A percentile compares a stretch with the other conserved stretches of the same genome.
These are phyloP conservation scores for Aureobasidium sp. DNA, from an alignment of 2,329 filamentous ascomycete species.

Conservation along the genomic window DNA sequence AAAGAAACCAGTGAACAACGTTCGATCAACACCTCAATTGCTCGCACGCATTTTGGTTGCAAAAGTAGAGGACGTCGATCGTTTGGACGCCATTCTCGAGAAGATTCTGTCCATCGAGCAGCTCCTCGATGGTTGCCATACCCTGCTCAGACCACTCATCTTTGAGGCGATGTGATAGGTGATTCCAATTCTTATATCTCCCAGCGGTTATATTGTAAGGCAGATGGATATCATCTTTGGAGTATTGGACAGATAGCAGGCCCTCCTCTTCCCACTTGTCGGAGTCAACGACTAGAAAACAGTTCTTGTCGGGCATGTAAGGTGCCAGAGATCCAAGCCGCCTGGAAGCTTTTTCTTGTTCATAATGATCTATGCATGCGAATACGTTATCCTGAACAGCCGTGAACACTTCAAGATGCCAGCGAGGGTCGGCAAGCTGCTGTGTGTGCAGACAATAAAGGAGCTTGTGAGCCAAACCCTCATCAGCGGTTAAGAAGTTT, in stretches of 20 bases:
- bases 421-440: background rate
- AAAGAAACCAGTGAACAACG: too few species aligned
- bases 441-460: background rate
- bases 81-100: too few species aligned
- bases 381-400: background rate
- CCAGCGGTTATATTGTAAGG: background rate
- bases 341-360: background rate
- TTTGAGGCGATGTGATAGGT: background rate
- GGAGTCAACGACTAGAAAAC: background rate
- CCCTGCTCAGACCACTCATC: background rate
- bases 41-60: too few species aligned
- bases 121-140: background rate
- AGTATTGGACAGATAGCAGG: background rate
- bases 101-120: background rate
- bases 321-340: background rate
- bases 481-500: background rate
- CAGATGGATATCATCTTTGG: background rate
- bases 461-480: background rate
- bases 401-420: background rate
- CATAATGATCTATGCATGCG: background rate
- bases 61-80: too few species aligned
- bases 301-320: background rate
- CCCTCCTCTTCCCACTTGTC: background rate
- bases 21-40: too few species aligned
- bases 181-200: background rate